Base-by-base conservation (phyloP, 345 rosid species). In the Pistacia integerrima region DNA sequence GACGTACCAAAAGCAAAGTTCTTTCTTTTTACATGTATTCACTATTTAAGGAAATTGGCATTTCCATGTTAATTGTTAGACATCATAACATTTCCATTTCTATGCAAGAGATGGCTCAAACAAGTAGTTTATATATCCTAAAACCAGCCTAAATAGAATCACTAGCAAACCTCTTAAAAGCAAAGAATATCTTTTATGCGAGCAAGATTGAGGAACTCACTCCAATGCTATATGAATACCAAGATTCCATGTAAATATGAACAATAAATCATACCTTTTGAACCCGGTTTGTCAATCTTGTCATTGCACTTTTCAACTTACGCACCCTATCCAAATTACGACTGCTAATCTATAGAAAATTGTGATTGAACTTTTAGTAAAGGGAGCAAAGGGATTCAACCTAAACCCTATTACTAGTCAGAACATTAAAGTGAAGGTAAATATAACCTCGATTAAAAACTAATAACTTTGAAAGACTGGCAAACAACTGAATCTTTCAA, bases 291-390 rank as follows among this genome's bases (percentile, higher is more conserved):
- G 86, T 83, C 80, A 89, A 78, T 74, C 89, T 84, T 64, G 90
- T 87, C 89, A 89, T 89, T 2, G 88, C 84, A 75, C 91, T 84
- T 78, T 87, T 89, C 80, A 87, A 59, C 73, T 86, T 89, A 25
- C 89, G 87, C 77, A 83, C 88, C 20, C 84, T 73, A 33, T 87
- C 89, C 83, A 87, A 78, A 76, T 89, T 86, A 30, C 83, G 87
- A 77, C 90, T 84, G 85, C 93, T 85, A 73, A 89, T 89, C 92
- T 89, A 84, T 80, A 77, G 13, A 35, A 52, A 67, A 61, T 64
- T 70, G 60, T 70, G 12, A 69, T 69, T 22, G 48, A 35, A 13
- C n/a, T 56, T 44, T 54, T 58, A 60, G 20, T 44, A 64, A 72
- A 77, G 8, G 20, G 65, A 33, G 49, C 12, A 38, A 22, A 62